phyloP scores from a whole-genome alignment of 73 alveolate species.

The Paramecium primaurelia region DNA sequence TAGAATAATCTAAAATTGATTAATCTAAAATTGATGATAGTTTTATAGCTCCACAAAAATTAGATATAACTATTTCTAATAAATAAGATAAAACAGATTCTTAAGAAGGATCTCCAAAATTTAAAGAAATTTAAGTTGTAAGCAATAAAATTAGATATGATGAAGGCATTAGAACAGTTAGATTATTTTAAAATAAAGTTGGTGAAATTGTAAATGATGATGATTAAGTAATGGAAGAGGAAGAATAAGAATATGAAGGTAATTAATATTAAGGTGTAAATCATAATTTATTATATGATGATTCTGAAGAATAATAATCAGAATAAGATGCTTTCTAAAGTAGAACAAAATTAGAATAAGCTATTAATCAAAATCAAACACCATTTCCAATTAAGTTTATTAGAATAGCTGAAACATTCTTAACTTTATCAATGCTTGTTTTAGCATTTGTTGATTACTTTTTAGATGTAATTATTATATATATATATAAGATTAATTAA shows the following conservation, averaged over 20 bases:
- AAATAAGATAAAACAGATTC: background rate
- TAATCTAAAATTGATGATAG: background rate
- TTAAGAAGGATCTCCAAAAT: background rate
- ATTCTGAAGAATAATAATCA: background rate
- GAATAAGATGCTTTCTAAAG: conserved; percentile 2
- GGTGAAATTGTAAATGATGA: conserved; percentile 10
- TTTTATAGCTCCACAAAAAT: background rate
- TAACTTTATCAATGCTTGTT: background rate
- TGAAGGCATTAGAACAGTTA: conserved; percentile 30
- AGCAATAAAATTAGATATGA: background rate
- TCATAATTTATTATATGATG: conserved; percentile 18
- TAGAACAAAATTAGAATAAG: background rate
- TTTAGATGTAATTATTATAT: background rate
- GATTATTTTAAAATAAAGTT: conserved; percentile 16
- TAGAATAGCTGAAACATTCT: background rate
- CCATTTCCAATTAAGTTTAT: conserved; percentile 24
- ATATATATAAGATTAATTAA: background rate
- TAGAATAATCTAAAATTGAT: background rate
- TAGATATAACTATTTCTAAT: background rate
- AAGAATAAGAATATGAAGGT: conserved; percentile 47
- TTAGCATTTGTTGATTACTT: conserved; percentile 16
- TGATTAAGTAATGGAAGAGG: conserved; percentile 14
- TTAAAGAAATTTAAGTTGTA: background rate
- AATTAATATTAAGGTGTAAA: background rate
- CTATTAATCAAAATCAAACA: background rate